Evolutionary conservation across 768 basidiomycete species (phyloP).

Genomic region (Rhizopogon vinicolor): DNA sequence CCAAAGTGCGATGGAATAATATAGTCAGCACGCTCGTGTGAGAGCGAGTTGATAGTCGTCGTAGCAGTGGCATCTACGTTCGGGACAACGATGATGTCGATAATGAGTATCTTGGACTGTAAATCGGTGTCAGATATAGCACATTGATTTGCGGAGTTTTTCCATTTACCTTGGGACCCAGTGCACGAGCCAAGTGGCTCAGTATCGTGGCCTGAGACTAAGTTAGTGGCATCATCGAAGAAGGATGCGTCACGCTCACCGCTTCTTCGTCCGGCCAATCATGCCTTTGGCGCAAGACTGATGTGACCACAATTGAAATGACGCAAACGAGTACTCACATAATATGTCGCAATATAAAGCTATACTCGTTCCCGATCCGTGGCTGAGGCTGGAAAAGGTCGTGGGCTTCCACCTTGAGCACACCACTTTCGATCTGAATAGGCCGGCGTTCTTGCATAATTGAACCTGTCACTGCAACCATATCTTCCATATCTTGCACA

Average conservation of each 20-base stretch:
- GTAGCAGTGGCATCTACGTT: background rate
- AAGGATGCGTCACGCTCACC: background rate
- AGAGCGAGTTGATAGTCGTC: background rate
- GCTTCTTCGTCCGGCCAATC: constrained; percentile 11
- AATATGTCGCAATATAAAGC: constrained; percentile 3
- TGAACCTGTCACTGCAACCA: background rate
- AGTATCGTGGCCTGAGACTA: background rate
- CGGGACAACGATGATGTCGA: constrained; percentile 1
- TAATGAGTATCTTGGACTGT: constrained; percentile 1
- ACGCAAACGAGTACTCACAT: background rate
- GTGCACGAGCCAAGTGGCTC: background rate
- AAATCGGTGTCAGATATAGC: background rate
- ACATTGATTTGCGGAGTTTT: background rate
- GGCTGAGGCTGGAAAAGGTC: constrained; percentile 37
- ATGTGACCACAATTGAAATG: background rate
- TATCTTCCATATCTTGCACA: constrained; percentile 33
- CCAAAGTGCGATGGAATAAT: constrained; percentile 1
- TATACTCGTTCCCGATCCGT: background rate
- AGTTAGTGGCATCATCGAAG: background rate
- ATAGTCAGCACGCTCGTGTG: background rate
- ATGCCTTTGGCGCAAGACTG: constrained; percentile 2
- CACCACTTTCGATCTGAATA: constrained; percentile 25
- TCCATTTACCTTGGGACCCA: background rate
- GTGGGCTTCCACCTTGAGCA: constrained; percentile 35
- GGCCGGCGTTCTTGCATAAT: constrained; percentile 26